phyloP scores from a whole-genome alignment of 2,329 filamentous ascomycete species.

The Phoma sp. region DNA sequence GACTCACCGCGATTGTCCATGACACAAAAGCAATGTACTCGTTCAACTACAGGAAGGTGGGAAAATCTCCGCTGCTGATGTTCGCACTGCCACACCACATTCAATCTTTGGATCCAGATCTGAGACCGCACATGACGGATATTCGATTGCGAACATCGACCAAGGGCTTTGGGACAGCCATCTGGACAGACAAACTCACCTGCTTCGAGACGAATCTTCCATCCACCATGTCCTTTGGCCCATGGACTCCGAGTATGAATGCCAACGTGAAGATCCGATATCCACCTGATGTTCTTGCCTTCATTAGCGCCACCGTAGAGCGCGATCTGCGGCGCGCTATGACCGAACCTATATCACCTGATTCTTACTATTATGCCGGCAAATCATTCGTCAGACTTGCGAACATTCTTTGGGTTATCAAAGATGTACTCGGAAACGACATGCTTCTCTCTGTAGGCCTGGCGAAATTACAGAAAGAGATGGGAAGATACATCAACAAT shows the following conservation, averaged over 20 bases:
- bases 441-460: conserved; percentile 56
- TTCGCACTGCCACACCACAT: conserved; percentile 88
- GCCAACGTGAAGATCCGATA: conserved; percentile 36
- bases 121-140: conserved; percentile 55
- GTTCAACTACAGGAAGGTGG: conserved; percentile 74
- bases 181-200: conserved; percentile 65
- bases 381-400: conserved; percentile 58
- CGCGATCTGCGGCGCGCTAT: conserved; percentile 80
- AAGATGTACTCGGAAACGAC: conserved; percentile 66
- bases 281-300: conserved; percentile 61
- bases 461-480: conserved; percentile 56
- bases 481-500: conserved; percentile 55
- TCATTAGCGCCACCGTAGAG: conserved; percentile 68
- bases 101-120: conserved; percentile 70
- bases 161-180: conserved; percentile 78
- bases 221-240: conserved; percentile 74
- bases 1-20: conserved; percentile 66
- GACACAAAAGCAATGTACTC: conserved; percentile 69
- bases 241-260: conserved; percentile 68
- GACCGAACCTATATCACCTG: conserved; percentile 70
- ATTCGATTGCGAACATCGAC: conserved; percentile 78
- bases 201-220: conserved; percentile 79
- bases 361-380: conserved; percentile 93
- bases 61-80: conserved; percentile 74
- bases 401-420: conserved; percentile 50